Conservation (phyloP, 805 yeast species). For the Yueomyces sinensis region DNA sequence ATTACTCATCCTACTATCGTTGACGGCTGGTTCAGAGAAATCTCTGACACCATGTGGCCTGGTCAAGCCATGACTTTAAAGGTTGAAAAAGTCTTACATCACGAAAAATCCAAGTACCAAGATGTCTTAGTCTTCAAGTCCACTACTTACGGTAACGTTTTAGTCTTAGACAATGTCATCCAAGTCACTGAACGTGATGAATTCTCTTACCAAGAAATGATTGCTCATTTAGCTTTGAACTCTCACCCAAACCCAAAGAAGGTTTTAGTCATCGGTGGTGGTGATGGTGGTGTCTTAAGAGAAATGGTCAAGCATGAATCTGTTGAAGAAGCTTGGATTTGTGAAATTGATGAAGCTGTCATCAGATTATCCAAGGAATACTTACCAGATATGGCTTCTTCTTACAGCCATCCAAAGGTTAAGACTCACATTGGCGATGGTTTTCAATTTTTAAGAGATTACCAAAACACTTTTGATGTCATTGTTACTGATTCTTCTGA, state of each 20-base stretch:
- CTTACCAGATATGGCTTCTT: constrained; percentile 76
- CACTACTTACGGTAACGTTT: constrained; percentile 87
- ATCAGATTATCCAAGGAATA: constrained; percentile 75
- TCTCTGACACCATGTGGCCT: constrained; percentile 95
- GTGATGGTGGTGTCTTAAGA: constrained; percentile 97
- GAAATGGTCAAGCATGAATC: constrained; percentile 81
- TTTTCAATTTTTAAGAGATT: constrained; percentile 81
- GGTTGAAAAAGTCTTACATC: constrained; percentile 77
- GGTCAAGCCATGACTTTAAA: constrained; percentile 93
- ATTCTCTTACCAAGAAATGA: constrained; percentile 97
- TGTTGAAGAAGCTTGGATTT: constrained; percentile 80
- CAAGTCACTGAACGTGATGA: constrained; percentile 97
- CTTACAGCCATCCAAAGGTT: constrained; percentile 80
- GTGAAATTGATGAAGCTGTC: constrained; percentile 93
- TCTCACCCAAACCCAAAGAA: constrained; percentile 90
- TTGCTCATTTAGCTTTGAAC: constrained; percentile 83
- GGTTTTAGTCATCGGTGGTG: constrained; percentile 95
- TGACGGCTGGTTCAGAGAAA: constrained; percentile 94
- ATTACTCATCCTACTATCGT: constrained; percentile 31
- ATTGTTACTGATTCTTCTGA: constrained; percentile 96
- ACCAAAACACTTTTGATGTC: constrained; percentile 81
- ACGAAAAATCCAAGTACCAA: constrained; percentile 79
- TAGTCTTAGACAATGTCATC: constrained; percentile 88
- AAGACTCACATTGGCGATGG: constrained; percentile 92
- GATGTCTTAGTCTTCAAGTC: constrained; percentile 90